Evolutionary conservation across 768 basidiomycete genomes (phyloP), one percentile per base, ranked within the genome.

Genomic region (Coprinopsis cinerea): DNA sequence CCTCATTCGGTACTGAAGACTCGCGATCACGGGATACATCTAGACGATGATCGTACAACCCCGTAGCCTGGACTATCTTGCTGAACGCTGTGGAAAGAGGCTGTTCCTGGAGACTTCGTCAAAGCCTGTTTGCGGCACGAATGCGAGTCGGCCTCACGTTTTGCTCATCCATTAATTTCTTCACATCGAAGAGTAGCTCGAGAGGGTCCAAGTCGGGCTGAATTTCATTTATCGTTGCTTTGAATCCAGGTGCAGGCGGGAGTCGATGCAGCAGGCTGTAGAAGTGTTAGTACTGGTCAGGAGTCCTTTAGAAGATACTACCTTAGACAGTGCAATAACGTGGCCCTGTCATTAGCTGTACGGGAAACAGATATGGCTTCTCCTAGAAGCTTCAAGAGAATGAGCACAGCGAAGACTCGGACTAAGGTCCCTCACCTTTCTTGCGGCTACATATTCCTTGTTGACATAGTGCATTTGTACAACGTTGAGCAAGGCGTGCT

Each of bases 341-440:
- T 84, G 40, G 81, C 58, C 47, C 75, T 80, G 63, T 92, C 90
- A 27, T 82, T 81, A 25, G 73, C 78, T 6, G 82, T 82, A 46
- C 90, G 79, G 46, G 88, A 77, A n/a, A 85, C 81, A 37, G 78
- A 76, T 52, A 92, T 83, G 2, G 88, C 90, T 67, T 92, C 90
- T 26, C 75, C 69, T 13, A 92, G 66, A 46, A 85, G 69, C 89
- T 92, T 55, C n/a, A n/a, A n/a, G n/a, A n/a, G n/a, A n/a, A n/a
- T 2, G 6, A 9, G 27, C 20, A 48, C 28, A 13, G n/a, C 11
- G 10, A 17, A 34, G 10, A 20, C 25, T 23, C 25, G 28, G n/a
- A 17, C 27, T 24, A 45, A 10, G 26, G 20, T 4, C 1, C 24
- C 32, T 26, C 51, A 85, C 88, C 71, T 87, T 79, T 47, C 79